Evolutionary conservation across 441 rosid species (phyloP).

Genomic region (Aquilaria agallochum): DNA sequence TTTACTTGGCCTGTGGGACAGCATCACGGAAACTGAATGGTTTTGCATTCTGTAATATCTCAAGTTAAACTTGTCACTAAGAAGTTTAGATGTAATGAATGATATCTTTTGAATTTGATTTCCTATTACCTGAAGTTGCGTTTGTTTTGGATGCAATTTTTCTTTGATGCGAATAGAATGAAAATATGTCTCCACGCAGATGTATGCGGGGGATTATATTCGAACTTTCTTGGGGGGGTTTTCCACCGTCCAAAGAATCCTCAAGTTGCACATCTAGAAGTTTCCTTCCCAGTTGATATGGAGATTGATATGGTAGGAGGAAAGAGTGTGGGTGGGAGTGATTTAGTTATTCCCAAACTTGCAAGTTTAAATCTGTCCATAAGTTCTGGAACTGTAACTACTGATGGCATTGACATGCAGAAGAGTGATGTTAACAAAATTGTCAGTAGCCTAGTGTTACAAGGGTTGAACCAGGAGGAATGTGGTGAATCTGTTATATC

Average conservation of each 20-base stretch:
- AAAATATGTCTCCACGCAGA: conserved; percentile 12
- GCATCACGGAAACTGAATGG: too few species aligned
- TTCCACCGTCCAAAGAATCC: conserved; percentile 20
- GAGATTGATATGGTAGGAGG: conserved; percentile 40
- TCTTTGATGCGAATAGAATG: too few species aligned
- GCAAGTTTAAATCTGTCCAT: neutral
- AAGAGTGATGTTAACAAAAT: too few species aligned
- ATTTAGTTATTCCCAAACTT: conserved; percentile 19
- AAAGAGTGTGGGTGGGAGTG: conserved; percentile 19
- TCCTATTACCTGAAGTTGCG: too few species aligned
- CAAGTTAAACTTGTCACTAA: too few species aligned
- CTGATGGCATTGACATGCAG: neutral
- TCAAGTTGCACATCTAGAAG: conserved; percentile 5
- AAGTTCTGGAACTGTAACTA: neutral
- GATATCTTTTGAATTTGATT: too few species aligned
- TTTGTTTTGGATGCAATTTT: too few species aligned
- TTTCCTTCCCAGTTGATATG: conserved; percentile 23
- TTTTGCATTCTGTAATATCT: too few species aligned
- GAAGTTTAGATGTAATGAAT: too few species aligned
- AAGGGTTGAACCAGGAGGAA: conserved; percentile 2
- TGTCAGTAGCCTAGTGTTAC: too few species aligned
- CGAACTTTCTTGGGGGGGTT: conserved; percentile 40
- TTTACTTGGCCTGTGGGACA: too few species aligned
- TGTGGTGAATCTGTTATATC: neutral
- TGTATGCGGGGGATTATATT: conserved; percentile 13